A percentile compares a stretch with the other conserved stretches of the same genome.
Evolutionary conservation across 805 yeast genomes (phyloP).

Genomic region (fission yeast (Schizosaccharomyces pombe)): DNA sequence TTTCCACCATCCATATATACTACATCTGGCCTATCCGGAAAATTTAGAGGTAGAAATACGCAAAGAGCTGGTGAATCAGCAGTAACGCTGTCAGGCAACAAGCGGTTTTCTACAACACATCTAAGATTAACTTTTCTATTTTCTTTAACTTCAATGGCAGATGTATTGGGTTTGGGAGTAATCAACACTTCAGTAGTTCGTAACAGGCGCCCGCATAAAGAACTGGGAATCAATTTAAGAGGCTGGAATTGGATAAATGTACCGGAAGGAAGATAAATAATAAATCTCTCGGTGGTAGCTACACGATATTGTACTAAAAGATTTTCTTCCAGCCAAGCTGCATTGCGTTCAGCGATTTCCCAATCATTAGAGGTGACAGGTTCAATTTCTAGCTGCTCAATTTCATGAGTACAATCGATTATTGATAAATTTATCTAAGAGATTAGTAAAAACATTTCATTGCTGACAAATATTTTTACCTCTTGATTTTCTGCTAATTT

Average conservation of each 20-base stretch:
- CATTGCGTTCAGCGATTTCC: not conserved
- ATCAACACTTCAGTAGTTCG: not conserved
- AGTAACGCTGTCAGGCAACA: not conserved
- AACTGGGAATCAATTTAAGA: not conserved
- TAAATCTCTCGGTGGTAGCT: not conserved
- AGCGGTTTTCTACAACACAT: not conserved
- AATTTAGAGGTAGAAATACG: not conserved
- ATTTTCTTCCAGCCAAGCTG: not conserved
- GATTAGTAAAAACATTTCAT: not conserved
- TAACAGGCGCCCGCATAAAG: not conserved
- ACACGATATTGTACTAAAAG: not conserved
- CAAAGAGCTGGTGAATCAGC: not conserved
- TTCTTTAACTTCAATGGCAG: not conserved
- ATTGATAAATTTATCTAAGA: not conserved
- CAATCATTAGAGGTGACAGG: not conserved
- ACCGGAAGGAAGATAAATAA: not conserved
- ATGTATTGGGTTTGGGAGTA: not conserved
- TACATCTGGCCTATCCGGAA: not conserved
- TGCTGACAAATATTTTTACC: not conserved
- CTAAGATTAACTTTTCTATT: not conserved
- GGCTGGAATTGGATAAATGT: not conserved
- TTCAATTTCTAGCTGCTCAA: not conserved
- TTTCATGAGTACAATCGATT: too few species aligned
- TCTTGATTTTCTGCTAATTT: not conserved
- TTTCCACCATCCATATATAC: too few species aligned